Evolutionary conservation across 805 yeast genomes (phyloP), one percentile per base, ranked within the genome.

Genomic region (Starmera dryadoides): DNA sequence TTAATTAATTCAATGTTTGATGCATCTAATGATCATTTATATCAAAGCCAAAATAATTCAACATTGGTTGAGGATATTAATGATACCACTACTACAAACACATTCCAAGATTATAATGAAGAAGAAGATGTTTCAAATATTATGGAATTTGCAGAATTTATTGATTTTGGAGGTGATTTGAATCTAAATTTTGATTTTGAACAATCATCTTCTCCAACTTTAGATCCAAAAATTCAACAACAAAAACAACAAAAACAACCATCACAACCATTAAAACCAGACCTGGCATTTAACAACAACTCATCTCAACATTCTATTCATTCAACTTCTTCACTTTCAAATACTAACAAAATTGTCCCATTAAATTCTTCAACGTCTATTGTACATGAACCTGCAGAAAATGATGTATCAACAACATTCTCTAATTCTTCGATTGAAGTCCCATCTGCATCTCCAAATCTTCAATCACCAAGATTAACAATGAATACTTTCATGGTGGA

Each of bases 141-240:
- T 14, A 56, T 64, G 56, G 74, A 69, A 44, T 69, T 69, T 46
- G 69, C 71, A 6, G 68, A 63, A 34, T 60, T 65, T 37, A 67
- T 70, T 21, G 64, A 69, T 45, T 70, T 70, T 48, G 75, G 72
- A 5, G 72, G 62, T 19, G 70, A 61, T 25, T 42, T 67, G 18
- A 60, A 58, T 35, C 44, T 64, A 18, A 64, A 62, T 37, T 23
- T 55, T 10, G 51, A 51, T 18, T 42, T 43, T 25, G 28, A 25
- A 25, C 28, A 25, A 12, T 9, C 45, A 11, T 16, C 30, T 23
- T 9, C 8, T 15, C 33, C 25, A 22, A 8, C 34, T 18, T 23
- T 11, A n/a, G n/a, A n/a, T n/a, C n/a, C 28, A 25, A 25, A 4
- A 25, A 12, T 12, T 11, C 5, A 12, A 25, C 9, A n/a, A 25